phyloP scores from a whole-genome alignment of 106 monocot genomes.

The Narthecium ossifragum region DNA sequence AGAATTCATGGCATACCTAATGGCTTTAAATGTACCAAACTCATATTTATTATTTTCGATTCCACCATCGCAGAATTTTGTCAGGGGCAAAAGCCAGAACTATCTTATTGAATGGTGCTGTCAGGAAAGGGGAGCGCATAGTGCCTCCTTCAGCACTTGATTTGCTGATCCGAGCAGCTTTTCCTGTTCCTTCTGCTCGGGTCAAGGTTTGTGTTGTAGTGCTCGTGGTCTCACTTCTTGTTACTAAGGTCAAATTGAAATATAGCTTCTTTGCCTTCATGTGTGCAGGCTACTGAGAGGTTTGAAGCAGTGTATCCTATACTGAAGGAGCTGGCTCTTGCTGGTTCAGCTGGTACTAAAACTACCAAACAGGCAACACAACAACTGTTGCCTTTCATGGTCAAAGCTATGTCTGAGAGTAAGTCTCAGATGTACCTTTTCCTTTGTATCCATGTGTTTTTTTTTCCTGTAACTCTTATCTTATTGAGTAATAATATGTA shows the following conservation, averaged over 20 bases:
- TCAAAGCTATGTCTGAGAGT: constrained; percentile 80
- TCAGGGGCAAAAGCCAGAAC: constrained; percentile 62
- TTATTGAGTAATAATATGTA: background rate
- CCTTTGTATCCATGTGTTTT: background rate
- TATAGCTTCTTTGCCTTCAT: too few species aligned
- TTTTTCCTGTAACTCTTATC: background rate
- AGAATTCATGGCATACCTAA: too few species aligned
- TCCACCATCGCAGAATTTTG: constrained; percentile 57
- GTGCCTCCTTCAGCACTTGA: constrained; percentile 80
- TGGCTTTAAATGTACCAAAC: too few species aligned
- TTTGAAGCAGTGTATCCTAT: constrained; percentile 84
- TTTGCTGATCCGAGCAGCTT: constrained; percentile 66
- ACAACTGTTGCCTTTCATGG: constrained; percentile 52
- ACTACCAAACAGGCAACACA: constrained; percentile 83
- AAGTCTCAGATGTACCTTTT: constrained; percentile 7
- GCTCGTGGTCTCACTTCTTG: too few species aligned
- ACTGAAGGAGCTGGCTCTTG: constrained; percentile 80
- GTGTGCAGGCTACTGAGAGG: constrained; percentile 86
- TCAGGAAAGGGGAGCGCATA: constrained; percentile 89
- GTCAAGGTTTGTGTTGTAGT: constrained; percentile 53
- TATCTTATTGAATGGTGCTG: constrained; percentile 79
- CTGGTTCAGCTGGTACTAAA: constrained; percentile 76
- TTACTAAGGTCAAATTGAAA: too few species aligned
- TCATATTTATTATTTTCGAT: background rate
- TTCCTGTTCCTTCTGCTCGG: constrained; percentile 53